Base-by-base conservation (phyloP, 1,139 yeast species). In the Debaryomyces sp. region DNA sequence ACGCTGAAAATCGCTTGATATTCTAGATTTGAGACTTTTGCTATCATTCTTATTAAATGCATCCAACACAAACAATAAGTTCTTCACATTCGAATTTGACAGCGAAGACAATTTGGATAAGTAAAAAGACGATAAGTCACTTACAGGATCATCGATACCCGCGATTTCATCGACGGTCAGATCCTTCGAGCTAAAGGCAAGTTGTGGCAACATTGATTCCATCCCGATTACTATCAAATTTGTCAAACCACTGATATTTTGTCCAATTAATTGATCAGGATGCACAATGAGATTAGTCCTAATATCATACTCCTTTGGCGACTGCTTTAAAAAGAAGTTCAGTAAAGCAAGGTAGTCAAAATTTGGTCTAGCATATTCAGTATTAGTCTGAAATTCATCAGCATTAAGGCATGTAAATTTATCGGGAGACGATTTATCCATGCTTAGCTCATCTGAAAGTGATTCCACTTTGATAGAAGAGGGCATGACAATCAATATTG, bases 91-190 rank as follows among this genome's bases (percentile, higher is more conserved):
- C 4, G 21, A 15, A 15, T 53, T 47, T 17, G 52, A 44, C 17
- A 49, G 52, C 30, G 52, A 41, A 6, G 48, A 44, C 5, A 63
- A 46, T 47, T 57, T 61, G 26, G 52, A 49, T 10, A 64, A 43
- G 47, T 66, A 66, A 26, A 57, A 59, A 18, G 50, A 45, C n/a
- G 55, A 47, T 40, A 68, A 54, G 49, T 67, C 71, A 37, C 56
- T 55, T 30, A 54, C 48, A 2, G 72, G 70, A 35, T 63, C 60
- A n/a, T 52, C 47, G 7, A 67, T 51, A 17, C 71, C 72, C 0
- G 62, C 44, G 6, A 61, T 46, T 13, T 46, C 45, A 6, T 48
- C 39, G 6, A 37, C 9, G 7, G 23, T 30, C 34, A 34, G 9
- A 18, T 34, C 21, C 35, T 34, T 30, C n/a, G 51, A 23, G 4